Percentiles rank a stretch among this genome's conserved stretches.
These are phyloP conservation scores for Sporodiniella umbellata DNA, from an alignment of 371 early-diverging fungal genomes.

Conservation along the genomic window DNA sequence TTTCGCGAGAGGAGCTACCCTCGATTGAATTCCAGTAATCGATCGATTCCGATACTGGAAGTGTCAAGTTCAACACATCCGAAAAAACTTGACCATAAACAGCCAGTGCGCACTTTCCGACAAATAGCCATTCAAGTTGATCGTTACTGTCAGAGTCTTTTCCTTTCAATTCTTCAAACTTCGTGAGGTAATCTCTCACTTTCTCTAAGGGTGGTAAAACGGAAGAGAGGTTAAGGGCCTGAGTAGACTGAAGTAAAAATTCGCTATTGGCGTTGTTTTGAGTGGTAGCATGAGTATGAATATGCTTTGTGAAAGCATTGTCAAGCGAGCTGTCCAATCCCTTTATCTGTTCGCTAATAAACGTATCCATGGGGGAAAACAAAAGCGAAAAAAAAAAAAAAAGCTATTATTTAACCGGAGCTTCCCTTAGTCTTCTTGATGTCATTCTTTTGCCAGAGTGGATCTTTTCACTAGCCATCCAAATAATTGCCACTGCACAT, in stretches of 20 bases:
- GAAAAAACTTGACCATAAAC: slow-evolving; percentile 64
- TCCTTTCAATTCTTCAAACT: background rate
- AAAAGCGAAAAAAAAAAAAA: background rate
- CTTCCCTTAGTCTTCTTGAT: background rate
- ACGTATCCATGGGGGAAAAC: slow-evolving; percentile 9
- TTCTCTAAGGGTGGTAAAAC: slow-evolving; percentile 17
- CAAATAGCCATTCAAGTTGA: slow-evolving; percentile 49
- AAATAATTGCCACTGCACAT: too few species aligned
- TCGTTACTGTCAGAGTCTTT: slow-evolving; percentile 6
- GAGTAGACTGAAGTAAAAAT: slow-evolving; percentile 28
- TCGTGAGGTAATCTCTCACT: slow-evolving; percentile 16
- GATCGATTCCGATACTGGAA: slow-evolving; percentile 64
- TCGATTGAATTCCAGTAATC: slow-evolving; percentile 68
- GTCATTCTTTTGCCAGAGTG: too few species aligned
- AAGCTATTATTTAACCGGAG: background rate
- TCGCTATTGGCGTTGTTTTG: slow-evolving; percentile 10
- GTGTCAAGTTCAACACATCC: slow-evolving; percentile 56
- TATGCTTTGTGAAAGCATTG: slow-evolving; percentile 6
- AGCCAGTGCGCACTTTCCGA: slow-evolving; percentile 54
- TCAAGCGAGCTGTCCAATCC: slow-evolving; percentile 3
- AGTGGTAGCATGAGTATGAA: background rate
- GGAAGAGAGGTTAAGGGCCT: slow-evolving; percentile 24
- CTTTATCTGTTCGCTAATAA: slow-evolving; percentile 21
- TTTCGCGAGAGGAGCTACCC: slow-evolving; percentile 41
- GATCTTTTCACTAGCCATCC: too few species aligned